Evolutionary conservation across 2,329 filamentous ascomycete species (phyloP), one percentile per base, ranked within the genome.

Genomic region (Fusarium circinatum): DNA sequence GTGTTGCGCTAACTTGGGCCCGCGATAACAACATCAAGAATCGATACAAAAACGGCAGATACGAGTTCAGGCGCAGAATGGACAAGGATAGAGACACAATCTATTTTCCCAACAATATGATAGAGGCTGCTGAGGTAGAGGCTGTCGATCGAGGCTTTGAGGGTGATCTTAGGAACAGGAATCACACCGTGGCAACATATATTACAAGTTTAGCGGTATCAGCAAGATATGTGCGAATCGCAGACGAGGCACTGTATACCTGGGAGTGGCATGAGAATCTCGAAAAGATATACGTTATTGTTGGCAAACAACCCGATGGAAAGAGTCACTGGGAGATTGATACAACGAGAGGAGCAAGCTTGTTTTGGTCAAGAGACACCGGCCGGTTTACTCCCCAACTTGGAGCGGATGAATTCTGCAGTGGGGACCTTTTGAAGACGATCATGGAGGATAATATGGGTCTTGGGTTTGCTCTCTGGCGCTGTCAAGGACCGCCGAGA

Each of bases 41-140:
- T 9, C 22, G 24, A 3, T 52, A 6, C 18, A 52, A 34, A 8
- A 32, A 54, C 10, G 18, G 47, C 9, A 34, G 30, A 15, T 20
- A 45, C 9, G 11, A 65, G 17, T 60, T 73, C n/a, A 36, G 38
- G 28, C 67, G 73, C 17, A 54, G 14, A 6, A 71, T 76, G 42
- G 30, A 70, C 3, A 34, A 34, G 1, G 7, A 30, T 0, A 30
- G 3, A 6, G 75, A 76, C 17, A 20, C 44, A 12, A 18, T 76
- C 1, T 77, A 68, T 9, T 17, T 77, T 11, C 15, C 71, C 5
- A n/a, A 17, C 6, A 32, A 55, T 7, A 62, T 47, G 3, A n/a
- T 69, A 8, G 15, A 28, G 0, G 59, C 15, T 1, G 47, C 54
- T 3, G 38, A 52, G 20, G 3, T 3, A 1, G 65, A 72, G 12